Base-by-base conservation (phyloP, 495 filamentous ascomycete genomes). In the Rostrohypoxylon terebratum region DNA sequence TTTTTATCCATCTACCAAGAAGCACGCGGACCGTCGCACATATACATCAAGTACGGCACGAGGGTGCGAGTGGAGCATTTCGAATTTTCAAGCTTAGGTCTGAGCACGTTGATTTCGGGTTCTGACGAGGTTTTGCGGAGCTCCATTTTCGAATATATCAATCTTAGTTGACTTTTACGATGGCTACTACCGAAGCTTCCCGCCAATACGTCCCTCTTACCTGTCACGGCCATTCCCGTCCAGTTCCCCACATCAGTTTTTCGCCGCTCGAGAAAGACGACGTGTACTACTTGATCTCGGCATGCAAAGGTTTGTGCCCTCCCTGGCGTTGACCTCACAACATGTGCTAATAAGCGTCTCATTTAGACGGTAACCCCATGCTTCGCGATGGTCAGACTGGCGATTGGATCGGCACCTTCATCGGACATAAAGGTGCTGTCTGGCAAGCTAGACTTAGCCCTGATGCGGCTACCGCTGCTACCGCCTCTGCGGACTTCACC, bases 391-490 rank as follows among this genome's bases (percentile, higher is more conserved):
- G 96, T 59, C 88, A 97, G 60, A 98, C 96, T 14, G 96, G 96
- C 61, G 96, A 99, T 80, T 99, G 93, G 96, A 98, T 99, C 69
- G 96, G 96, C 38, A 99, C 96, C 40, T 98, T 98, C 76, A 89
- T 99, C 59, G 95, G 96, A 48, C 96, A 99, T 83, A 98, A 99
- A 83, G 96, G 96, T 67, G 96, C 96, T 16, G 94, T 97, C 57
- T 99, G 94, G 93, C 94, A 97, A 84, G 92, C 94, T 25, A 88
- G 95, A 60, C 87, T 98, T 10, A 97, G 94, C 44, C 88, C 92
- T 23, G 96, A 98, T 80, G 93, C 94, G 6, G 88, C 88, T 34
- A 90, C 94, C 36, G 94, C 96, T 68, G 94, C 93, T 10, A 98
- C 96, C 25, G 96, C 91, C 28, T 95, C 94, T 20, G 96, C 96